Evolutionary conservation across 1,284 basidiomycete species (phyloP).

Genomic region (Inonotus hispidus): DNA sequence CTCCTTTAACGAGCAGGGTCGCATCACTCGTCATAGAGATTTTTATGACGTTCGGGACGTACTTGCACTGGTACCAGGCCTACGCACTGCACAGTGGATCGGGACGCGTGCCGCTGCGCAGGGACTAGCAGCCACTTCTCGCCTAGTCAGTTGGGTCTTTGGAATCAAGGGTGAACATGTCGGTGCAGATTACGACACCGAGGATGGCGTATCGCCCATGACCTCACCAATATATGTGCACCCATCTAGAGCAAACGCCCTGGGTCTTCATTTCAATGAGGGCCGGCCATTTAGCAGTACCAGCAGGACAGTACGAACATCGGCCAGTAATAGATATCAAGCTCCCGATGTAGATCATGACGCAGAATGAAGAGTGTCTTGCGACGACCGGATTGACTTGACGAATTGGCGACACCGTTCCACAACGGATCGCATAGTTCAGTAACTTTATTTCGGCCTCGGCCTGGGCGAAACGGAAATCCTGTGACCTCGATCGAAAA

Average conservation of each 20-base stretch:
- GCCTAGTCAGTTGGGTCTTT: slow-evolving; percentile 15
- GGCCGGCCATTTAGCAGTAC: neutral
- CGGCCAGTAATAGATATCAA: neutral
- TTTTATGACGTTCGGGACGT: slow-evolving; percentile 72
- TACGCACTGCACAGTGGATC: slow-evolving; percentile 60
- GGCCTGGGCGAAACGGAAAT: neutral
- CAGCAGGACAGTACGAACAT: neutral
- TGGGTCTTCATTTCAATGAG: slow-evolving; percentile 10
- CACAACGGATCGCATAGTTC: neutral
- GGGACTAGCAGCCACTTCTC: slow-evolving; percentile 41
- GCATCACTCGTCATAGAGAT: slow-evolving; percentile 67
- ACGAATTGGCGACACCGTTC: neutral
- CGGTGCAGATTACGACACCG: neutral
- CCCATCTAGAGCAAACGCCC: slow-evolving; percentile 1
- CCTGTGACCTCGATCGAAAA: neutral
- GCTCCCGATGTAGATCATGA: slow-evolving; percentile 11
- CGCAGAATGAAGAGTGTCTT: slow-evolving; percentile 5
- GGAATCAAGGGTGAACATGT: neutral
- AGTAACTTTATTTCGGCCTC: slow-evolving; percentile 2
- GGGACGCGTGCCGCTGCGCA: slow-evolving; percentile 52
- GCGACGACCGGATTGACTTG: too few relatives aligned
- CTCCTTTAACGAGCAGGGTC: slow-evolving; percentile 69
- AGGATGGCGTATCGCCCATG: slow-evolving; percentile 3
- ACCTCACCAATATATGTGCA: neutral
- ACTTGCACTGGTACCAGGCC: slow-evolving; percentile 61